phyloP scores from a whole-genome alignment of 2,329 filamentous ascomycete species.

The Ophiocordyceps robertsii region DNA sequence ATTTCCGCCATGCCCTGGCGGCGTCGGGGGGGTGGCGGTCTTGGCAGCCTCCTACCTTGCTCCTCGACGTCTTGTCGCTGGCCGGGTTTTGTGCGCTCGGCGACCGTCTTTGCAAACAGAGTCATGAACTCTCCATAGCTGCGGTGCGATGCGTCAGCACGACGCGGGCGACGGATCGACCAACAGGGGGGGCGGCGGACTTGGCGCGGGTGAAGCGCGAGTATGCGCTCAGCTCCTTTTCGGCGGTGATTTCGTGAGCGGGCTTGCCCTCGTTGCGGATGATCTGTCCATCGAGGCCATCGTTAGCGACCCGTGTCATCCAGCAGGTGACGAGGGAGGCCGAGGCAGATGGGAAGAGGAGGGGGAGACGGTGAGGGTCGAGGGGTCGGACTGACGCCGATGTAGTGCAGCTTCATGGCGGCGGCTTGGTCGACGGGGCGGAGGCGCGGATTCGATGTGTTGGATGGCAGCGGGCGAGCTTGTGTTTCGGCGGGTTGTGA shows the following conservation, averaged over 20 bases:
- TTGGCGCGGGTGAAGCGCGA: slow-evolving; percentile 66
- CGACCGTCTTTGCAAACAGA: slow-evolving; percentile 75
- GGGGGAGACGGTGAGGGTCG: slow-evolving; percentile 13
- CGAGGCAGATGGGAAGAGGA: slow-evolving; percentile 8
- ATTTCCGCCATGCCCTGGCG: background rate
- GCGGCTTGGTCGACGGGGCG: background rate
- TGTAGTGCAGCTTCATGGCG: slow-evolving; percentile 42
- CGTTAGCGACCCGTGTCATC: slow-evolving; percentile 2
- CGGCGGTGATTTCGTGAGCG: slow-evolving; percentile 61
- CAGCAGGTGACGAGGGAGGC: background rate
- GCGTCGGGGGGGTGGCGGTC: background rate
- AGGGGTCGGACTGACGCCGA: slow-evolving; percentile 50
- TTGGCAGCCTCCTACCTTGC: slow-evolving; percentile 37
- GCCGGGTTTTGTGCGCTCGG: slow-evolving; percentile 69
- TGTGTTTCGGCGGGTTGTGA: background rate
- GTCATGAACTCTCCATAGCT: slow-evolving; percentile 58
- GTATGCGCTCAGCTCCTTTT: slow-evolving; percentile 66
- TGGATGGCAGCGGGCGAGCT: background rate
- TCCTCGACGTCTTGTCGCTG: slow-evolving; percentile 78
- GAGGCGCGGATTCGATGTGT: background rate
- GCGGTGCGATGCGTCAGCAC: slow-evolving; percentile 5
- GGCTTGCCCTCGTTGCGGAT: slow-evolving; percentile 69
- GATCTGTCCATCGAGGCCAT: slow-evolving; percentile 39
- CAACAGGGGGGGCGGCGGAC: slow-evolving; percentile 25
- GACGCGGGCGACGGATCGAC: slow-evolving; percentile 1